Base-by-base conservation (phyloP, 176 grass and related monocot genomes). In the Chrysopogon serrulatus region DNA sequence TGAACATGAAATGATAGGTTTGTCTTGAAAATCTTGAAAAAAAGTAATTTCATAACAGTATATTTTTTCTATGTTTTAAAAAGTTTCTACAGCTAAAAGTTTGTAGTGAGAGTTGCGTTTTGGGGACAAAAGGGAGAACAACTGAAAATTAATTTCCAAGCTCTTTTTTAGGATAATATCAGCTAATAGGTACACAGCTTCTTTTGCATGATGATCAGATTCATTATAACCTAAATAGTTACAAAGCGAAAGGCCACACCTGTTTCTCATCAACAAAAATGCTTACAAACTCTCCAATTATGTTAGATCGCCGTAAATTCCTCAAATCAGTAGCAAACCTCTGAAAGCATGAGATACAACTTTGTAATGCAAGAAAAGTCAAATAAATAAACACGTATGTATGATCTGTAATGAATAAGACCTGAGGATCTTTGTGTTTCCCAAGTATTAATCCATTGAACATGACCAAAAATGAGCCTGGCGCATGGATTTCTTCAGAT, bases 401-500 rank as follows among this genome's bases (percentile, higher is more conserved):
- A 43, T 32, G n/a, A 43, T 76, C 31, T 68, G 40, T 51, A 77
- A 71, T 18, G 34, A 83, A 72, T 66, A 74, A 85, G 31, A 98
- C 96, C 89, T 93, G 84, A 35, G 96, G 96, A 65, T 87, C 89
- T 79, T 77, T 88, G 79, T 98, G 96, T 64, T 98, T 98, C 61
- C 96, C 96, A 40, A 98, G 85, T 90, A 98, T 95, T 71, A 98
- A 84, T 35, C 96, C 96, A 85, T 98, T 98, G 72, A 98, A 90
- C 81, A 98, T 93, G 71, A 98, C 96, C 91, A 98, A 89, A 91
- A 86, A 98, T 73, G 96, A 98, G 83, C 89, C 87, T 12, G 84
- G 77, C 73, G 88, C 86, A 75, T 95, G 93, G 65, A 98, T 92
- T 90, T 98, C 92, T 86, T 98, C 96, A 45, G 76, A 91, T 17